phyloP scores from a whole-genome alignment of 2,329 filamentous ascomycete species.

The Penicillium paneum region DNA sequence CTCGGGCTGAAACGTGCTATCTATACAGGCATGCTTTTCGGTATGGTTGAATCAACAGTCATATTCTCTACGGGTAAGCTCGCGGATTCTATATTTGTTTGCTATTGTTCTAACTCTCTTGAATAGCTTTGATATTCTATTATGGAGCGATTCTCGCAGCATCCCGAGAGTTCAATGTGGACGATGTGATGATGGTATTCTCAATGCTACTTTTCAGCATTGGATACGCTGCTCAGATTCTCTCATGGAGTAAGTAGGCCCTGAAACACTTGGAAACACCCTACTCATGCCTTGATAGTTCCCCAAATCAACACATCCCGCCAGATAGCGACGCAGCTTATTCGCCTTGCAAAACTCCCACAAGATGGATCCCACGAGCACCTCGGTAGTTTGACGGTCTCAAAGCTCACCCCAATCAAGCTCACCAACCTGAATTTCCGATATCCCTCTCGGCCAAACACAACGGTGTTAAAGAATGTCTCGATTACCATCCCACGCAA shows the following conservation, averaged over 20 bases:
- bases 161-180: slow-evolving; percentile 47
- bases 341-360: slow-evolving; percentile 65
- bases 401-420: slow-evolving; percentile 50
- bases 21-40: slow-evolving; percentile 69
- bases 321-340: slow-evolving; percentile 67
- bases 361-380: slow-evolving; percentile 56
- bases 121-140: slow-evolving; percentile 71
- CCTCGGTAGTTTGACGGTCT: slow-evolving; percentile 45
- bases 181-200: slow-evolving; percentile 68
- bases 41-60: slow-evolving; percentile 69
- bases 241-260: slow-evolving; percentile 55
- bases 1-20: slow-evolving; percentile 65
- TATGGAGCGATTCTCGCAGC: slow-evolving; percentile 68
- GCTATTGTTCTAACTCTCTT: slow-evolving; percentile 9
- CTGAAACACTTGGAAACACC: neutral
- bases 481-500: slow-evolving; percentile 62
- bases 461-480: slow-evolving; percentile 60
- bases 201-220: slow-evolving; percentile 82
- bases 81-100: no score
- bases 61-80: slow-evolving; percentile 61
- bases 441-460: slow-evolving; percentile 60
- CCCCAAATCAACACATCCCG: slow-evolving; percentile 76
- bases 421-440: slow-evolving; percentile 65
- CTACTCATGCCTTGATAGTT: slow-evolving; percentile 42
- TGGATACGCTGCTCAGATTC: slow-evolving; percentile 63